Conservation (phyloP, 352 stramenopile genomes). For the Phytophthora palmivora region DNA sequence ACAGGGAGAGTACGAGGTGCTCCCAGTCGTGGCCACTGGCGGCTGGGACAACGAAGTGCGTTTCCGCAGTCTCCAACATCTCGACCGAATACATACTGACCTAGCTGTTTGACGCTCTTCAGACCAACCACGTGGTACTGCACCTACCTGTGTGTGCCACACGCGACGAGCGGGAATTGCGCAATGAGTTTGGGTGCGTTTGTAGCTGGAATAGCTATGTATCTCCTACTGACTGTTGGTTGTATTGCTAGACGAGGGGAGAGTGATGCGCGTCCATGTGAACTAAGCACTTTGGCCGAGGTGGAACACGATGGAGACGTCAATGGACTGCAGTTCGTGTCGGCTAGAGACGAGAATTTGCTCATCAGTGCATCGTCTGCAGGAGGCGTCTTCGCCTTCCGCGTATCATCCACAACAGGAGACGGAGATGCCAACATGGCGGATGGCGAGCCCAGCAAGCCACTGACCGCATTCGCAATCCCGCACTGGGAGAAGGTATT, state of each 20-base stretch:
- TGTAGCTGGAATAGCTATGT: neutral
- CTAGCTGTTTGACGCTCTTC: neutral
- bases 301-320: slow-evolving; percentile 63
- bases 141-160: slow-evolving; percentile 56
- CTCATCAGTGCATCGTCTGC: slow-evolving; percentile 68
- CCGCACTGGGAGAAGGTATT: slow-evolving; percentile 77
- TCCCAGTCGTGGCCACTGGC: slow-evolving; percentile 66
- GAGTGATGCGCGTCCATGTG: slow-evolving; percentile 30
- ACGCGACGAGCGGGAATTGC: slow-evolving; percentile 53
- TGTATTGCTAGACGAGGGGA: slow-evolving; percentile 18
- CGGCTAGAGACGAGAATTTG: slow-evolving; percentile 49
- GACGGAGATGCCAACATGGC: slow-evolving; percentile 28
- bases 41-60: slow-evolving; percentile 65
- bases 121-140: slow-evolving; percentile 63
- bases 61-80: neutral
- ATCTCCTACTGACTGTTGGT: slow-evolving; percentile 1
- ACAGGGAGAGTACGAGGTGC: slow-evolving; percentile 40
- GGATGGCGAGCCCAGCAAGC: slow-evolving; percentile 13
- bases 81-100: neutral
- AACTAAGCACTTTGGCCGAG: slow-evolving; percentile 57
- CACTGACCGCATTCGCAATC: slow-evolving; percentile 32
- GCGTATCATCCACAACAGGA: slow-evolving; percentile 36
- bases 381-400: slow-evolving; percentile 55
- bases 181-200: slow-evolving; percentile 52
- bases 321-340: slow-evolving; percentile 67